Percentiles rank a stretch among this genome's conserved stretches.
phyloP scores from a whole-genome alignment of 345 rosid genomes.

The Salix dunnii region DNA sequence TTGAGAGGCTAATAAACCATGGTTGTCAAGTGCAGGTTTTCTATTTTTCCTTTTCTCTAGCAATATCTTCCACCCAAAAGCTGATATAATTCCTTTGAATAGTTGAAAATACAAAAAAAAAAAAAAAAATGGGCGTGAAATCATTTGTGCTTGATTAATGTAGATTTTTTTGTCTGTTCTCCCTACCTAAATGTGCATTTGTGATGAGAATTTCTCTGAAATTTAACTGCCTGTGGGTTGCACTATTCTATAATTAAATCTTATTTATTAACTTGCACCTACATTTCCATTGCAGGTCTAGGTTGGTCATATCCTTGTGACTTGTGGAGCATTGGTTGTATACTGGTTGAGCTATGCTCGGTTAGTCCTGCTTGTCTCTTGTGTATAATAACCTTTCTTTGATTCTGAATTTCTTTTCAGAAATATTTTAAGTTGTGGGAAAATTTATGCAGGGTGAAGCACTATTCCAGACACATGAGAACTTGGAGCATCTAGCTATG shows the following conservation, averaged over 20 bases:
- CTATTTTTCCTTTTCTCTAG: no score
- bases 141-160: no score
- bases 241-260: background rate
- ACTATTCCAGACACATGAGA: conserved; percentile 26
- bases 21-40: no score
- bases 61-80: background rate
- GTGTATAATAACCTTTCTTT: background rate
- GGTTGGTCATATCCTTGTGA: conserved; percentile 32
- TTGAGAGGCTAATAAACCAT: no score
- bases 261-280: background rate
- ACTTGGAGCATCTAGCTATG: conserved; percentile 31
- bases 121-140: no score
- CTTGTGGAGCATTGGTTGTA: conserved; percentile 29
- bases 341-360: conserved; percentile 22
- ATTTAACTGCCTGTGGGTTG: background rate
- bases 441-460: conserved; percentile 15
- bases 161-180: no score
- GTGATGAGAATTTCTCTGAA: background rate
- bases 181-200: background rate
- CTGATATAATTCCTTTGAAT: background rate
- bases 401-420: conserved; percentile 11
- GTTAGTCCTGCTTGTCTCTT: background rate
- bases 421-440: background rate
- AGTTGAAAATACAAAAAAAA: no score
- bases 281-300: conserved; percentile 11